These are phyloP conservation scores for Phylloporus sp. DNA, from an alignment of 1,284 basidiomycete genomes.

Conservation along the genomic window DNA sequence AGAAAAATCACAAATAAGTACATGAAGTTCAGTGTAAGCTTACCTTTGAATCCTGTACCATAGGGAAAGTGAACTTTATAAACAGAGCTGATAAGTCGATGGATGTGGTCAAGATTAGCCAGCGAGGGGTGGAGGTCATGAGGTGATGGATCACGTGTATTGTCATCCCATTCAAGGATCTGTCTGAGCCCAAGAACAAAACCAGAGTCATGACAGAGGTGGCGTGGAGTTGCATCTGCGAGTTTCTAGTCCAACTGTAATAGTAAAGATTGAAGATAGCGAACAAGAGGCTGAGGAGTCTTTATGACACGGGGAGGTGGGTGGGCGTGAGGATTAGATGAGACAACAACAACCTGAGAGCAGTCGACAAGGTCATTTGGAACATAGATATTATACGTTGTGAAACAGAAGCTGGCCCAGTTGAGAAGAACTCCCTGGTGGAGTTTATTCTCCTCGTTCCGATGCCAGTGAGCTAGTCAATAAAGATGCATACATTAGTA, in stretches of 20 bases:
- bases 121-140: neutral
- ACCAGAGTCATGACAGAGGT: slow-evolving; percentile 26
- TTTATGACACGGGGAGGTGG: neutral
- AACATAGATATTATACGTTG: neutral
- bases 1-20: neutral
- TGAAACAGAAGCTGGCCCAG: neutral
- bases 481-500: neutral
- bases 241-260: slow-evolving; percentile 21
- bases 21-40: neutral
- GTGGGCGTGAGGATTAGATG: neutral
- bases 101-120: neutral
- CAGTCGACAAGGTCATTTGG: neutral
- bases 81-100: neutral
- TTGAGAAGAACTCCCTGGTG: neutral
- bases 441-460: neutral
- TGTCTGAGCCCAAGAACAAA: slow-evolving; percentile 11
- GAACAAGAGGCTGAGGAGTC: neutral
- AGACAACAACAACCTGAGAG: neutral
- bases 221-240: slow-evolving; percentile 32
- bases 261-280: neutral
- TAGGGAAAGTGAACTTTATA: neutral
- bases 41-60: neutral
- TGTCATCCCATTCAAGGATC: neutral
- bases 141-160: neutral
- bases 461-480: neutral